Evolutionary conservation across 2,329 filamentous ascomycete species (phyloP).

Genomic region (Stagonosporopsis cucurbitacearum): DNA sequence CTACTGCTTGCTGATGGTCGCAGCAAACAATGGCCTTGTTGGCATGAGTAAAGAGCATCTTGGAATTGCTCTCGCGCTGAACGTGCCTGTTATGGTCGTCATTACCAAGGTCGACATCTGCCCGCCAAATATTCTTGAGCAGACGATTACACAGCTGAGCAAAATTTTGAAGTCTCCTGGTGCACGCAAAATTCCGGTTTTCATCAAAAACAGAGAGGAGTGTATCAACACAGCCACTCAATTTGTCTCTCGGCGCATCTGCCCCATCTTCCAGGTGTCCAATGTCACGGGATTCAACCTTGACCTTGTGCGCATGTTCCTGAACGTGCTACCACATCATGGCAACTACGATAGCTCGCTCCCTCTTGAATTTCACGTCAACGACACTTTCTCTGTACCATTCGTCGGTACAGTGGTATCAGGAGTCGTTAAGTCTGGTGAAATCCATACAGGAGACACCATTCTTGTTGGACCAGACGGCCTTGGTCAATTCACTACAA

Average conservation of each 20-base stretch:
- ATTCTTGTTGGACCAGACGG: conserved; percentile 90
- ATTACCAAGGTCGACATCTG: conserved; percentile 99
- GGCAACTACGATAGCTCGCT: conserved; percentile 86
- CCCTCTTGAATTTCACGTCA: conserved; percentile 92
- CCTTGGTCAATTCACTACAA: conserved; percentile 85
- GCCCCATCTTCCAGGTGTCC: conserved; percentile 96
- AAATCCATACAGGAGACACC: conserved; percentile 87
- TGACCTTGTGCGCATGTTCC: conserved; percentile 86
- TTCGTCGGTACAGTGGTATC: conserved; percentile 97
- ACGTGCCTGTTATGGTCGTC: conserved; percentile 97
- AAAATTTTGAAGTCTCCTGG: conserved; percentile 94
- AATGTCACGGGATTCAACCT: conserved; percentile 95
- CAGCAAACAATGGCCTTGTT: conserved; percentile 94
- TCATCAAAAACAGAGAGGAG: conserved; percentile 89
- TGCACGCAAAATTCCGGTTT: conserved; percentile 92
- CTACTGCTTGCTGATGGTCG: conserved; percentile 97
- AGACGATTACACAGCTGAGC: conserved; percentile 89
- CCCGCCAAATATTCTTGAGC: conserved; percentile 90
- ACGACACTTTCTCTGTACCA: conserved; percentile 97
- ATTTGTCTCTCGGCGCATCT: conserved; percentile 94
- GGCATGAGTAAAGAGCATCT: conserved; percentile 99
- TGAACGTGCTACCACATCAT: conserved; percentile 94
- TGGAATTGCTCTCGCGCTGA: conserved; percentile 90
- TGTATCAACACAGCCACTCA: conserved; percentile 95
- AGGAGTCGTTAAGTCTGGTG: conserved; percentile 83